Evolutionary conservation across 2,329 filamentous ascomycete species (phyloP).

Genomic region (Byssochlamys sp.): DNA sequence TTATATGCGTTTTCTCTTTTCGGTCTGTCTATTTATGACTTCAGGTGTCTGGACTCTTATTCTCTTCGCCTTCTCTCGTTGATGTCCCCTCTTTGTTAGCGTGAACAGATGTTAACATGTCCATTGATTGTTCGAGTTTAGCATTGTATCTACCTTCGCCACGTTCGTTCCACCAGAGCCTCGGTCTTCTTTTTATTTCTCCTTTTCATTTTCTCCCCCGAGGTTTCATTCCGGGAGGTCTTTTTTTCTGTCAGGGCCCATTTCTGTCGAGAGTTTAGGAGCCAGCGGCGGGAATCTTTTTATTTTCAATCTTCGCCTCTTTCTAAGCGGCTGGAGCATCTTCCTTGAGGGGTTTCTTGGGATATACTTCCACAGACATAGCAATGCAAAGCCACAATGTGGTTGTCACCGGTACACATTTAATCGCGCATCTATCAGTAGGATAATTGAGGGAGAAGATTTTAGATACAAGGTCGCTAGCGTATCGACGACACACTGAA

Average conservation of each 20-base stretch:
- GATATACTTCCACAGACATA: not conserved
- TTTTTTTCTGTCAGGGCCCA: conserved; percentile 11
- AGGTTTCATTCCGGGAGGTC: not conserved
- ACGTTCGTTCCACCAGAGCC: not conserved
- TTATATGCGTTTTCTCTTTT: conserved; percentile 28
- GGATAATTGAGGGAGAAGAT: not conserved
- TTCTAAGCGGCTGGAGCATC: not conserved
- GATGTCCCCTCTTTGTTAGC: conserved; percentile 17
- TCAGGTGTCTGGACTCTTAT: conserved; percentile 16
- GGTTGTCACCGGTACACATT: not conserved
- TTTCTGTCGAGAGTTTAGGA: conserved; percentile 3
- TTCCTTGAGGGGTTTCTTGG: not conserved
- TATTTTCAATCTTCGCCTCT: conserved; percentile 3
- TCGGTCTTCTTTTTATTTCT: not conserved
- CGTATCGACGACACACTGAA: too few species aligned
- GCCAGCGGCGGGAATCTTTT: conserved; percentile 7
- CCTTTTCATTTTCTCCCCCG: not conserved
- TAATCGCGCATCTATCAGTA: not conserved
- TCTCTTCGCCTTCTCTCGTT: conserved; percentile 27
- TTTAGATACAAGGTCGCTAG: too few species aligned
- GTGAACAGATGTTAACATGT: conserved; percentile 11
- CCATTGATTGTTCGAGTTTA: not conserved
- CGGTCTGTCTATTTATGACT: conserved; percentile 9
- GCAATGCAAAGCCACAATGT: not conserved
- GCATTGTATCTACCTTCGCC: not conserved